Conservation (phyloP, 176 grass and related monocot genomes). For the Saccharum officinarum region DNA sequence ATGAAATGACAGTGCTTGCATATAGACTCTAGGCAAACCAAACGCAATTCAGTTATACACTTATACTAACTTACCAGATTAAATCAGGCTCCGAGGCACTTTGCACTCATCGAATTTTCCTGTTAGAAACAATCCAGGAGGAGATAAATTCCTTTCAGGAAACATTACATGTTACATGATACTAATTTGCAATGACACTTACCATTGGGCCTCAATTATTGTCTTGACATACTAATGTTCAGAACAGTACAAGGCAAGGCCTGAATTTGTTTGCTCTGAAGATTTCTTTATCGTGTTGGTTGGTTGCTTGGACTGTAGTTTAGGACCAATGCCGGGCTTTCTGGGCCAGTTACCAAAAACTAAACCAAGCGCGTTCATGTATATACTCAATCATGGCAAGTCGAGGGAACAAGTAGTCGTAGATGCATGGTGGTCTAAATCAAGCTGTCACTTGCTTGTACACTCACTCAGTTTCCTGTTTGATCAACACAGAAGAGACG, state of each 20-base stretch:
- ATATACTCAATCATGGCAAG: background rate
- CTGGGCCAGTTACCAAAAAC: background rate
- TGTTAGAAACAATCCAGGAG: background rate
- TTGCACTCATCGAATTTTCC: background rate
- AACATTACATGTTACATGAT: background rate
- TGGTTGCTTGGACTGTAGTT: background rate
- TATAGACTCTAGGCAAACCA: background rate
- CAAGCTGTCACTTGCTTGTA: background rate
- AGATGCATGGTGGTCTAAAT: background rate
- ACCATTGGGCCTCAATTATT: conserved; percentile 13
- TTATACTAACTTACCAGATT: background rate
- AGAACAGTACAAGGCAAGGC: background rate
- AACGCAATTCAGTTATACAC: background rate
- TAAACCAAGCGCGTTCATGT: background rate
- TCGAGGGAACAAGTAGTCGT: background rate
- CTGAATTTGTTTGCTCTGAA: conserved; percentile 1
- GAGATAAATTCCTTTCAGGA: background rate
- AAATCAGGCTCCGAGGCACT: background rate
- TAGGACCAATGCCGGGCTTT: conserved; percentile 13
- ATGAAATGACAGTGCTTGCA: background rate
- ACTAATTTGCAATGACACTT: background rate
- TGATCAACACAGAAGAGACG: background rate
- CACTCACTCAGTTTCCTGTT: background rate
- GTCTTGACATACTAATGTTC: background rate
- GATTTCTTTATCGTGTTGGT: background rate